A percentile compares a stretch with the other conserved stretches of the same genome.
These are phyloP conservation scores for Podaxis rugospora DNA, from an alignment of 768 basidiomycete genomes.

Conservation along the genomic window DNA sequence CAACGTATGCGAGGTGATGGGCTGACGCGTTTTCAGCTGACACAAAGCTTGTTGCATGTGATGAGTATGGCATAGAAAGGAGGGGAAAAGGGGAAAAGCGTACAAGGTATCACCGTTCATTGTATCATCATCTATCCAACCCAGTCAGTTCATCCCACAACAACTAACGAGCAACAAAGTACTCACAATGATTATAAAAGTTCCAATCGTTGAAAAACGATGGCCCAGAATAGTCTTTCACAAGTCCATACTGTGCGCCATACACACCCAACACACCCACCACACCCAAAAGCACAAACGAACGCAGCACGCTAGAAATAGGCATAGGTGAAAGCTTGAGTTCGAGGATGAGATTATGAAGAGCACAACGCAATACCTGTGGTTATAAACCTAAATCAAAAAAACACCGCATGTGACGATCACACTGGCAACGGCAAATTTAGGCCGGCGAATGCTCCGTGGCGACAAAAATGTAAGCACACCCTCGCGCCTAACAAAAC, in stretches of 20 bases:
- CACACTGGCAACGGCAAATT: too few species aligned
- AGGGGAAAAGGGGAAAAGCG: neutral
- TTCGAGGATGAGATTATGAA: too few species aligned
- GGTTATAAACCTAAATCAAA: too few species aligned
- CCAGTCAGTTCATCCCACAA: neutral
- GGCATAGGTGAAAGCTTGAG: too few species aligned
- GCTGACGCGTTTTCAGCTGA: slow-evolving; percentile 1
- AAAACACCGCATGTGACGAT: too few species aligned
- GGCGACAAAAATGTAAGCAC: too few species aligned
- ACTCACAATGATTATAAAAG: slow-evolving; percentile 12
- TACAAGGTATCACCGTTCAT: slow-evolving; percentile 4
- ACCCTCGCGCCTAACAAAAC: too few species aligned
- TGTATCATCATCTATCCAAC: neutral
- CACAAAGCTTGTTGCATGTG: neutral
- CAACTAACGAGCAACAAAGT: neutral
- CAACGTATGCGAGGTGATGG: slow-evolving; percentile 38
- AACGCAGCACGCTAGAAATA: neutral
- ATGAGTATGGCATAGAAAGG: neutral
- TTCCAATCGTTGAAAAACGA: slow-evolving; percentile 22
- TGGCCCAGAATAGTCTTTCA: slow-evolving; percentile 19
- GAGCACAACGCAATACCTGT: too few species aligned
- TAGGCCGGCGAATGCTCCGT: too few species aligned
- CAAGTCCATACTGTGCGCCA: slow-evolving; percentile 8
- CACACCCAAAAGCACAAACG: neutral
- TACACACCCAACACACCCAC: neutral